Evolutionary conservation across 2,329 filamentous ascomycete genomes (phyloP), one percentile per base, ranked within the genome.

Genomic region (Sclerotinia glacialis): DNA sequence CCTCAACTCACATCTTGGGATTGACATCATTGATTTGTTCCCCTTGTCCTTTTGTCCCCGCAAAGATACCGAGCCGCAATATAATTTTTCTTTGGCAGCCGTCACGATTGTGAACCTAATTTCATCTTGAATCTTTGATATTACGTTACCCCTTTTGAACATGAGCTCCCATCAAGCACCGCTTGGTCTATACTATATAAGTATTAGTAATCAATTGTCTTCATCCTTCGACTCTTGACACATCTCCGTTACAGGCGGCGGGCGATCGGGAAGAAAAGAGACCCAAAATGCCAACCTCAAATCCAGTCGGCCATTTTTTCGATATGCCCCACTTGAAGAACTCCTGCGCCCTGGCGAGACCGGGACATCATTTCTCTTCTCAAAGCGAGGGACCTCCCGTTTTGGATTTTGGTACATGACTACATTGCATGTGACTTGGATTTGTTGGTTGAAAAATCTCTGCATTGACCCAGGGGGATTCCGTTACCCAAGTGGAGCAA

Each of bases 381-480:
- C 23, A 54, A 49, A 37, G 34, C 47, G 34, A 64, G 26, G 60
- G 31, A 63, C 18, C 60, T 63, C 49, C 60, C 60, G 23, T 64
- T 64, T 64, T 40, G 60, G 47, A 42, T 31, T 16, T 26, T 8
- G 23, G 28, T 44, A 50, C 53, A 59, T 60, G 63, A 49, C 23
- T 42, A 26, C 31, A 31, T 40, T 44, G 37, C 63, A 65, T 65
- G 54, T 65, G 63, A 65, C 46, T 34, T 60, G 23, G 31, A 58
- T 21, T 14, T 42, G 47, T 42, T 31, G 37, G 40, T 4, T 16
- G 28, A 47, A 6, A 47, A 23, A 21, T 7, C 9, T 59, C 42
- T 44, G 12, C 28, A 37, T 47, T 37, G 21, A 34, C 54, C 63
- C 46, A 14, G 40, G 11, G 14, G 2, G 12, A 28, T 37, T 53